A percentile compares a stretch with the other conserved stretches of the same genome.
Evolutionary conservation across 257 asterid genomes (phyloP).

Genomic region (Plantago elongata): DNA sequence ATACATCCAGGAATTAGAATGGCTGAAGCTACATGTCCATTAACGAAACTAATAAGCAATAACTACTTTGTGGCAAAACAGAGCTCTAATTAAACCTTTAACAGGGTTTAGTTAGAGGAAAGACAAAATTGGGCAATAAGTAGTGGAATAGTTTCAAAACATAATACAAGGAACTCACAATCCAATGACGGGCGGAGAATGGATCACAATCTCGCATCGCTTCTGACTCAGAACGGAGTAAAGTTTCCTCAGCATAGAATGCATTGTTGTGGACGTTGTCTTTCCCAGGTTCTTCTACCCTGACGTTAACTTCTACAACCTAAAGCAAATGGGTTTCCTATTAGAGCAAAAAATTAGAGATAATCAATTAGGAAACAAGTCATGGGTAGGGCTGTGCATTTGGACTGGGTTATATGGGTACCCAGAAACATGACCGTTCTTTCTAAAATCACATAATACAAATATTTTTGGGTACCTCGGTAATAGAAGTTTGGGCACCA

Average conservation of each 20-base stretch:
- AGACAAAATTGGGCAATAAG: background rate
- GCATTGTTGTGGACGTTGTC: conserved; percentile 86
- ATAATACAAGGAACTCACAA: conserved; percentile 44
- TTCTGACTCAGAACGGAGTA: conserved; percentile 71
- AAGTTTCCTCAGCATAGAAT: conserved; percentile 85
- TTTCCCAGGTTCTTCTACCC: conserved; percentile 86
- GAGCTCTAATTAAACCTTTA: no score
- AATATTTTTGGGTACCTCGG: no score
- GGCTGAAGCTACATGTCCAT: conserved; percentile 8
- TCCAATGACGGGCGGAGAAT: conserved; percentile 89
- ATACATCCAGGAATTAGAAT: background rate
- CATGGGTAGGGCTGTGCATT: no score
- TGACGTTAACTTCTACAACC: conserved; percentile 93
- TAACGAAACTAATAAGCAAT: background rate
- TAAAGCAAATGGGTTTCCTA: conserved; percentile 17
- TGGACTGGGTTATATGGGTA: no score
- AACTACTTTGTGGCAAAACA: no score
- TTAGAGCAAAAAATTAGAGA: background rate
- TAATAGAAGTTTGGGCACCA: no score
- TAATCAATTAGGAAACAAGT: no score
- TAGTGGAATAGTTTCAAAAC: no score
- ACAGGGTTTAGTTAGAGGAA: background rate
- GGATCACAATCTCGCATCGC: conserved; percentile 98
- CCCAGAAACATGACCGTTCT: no score
- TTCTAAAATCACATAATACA: no score